Evolutionary conservation across 2,329 filamentous ascomycete species (phyloP).

Genomic region (Beauveria sp.): DNA sequence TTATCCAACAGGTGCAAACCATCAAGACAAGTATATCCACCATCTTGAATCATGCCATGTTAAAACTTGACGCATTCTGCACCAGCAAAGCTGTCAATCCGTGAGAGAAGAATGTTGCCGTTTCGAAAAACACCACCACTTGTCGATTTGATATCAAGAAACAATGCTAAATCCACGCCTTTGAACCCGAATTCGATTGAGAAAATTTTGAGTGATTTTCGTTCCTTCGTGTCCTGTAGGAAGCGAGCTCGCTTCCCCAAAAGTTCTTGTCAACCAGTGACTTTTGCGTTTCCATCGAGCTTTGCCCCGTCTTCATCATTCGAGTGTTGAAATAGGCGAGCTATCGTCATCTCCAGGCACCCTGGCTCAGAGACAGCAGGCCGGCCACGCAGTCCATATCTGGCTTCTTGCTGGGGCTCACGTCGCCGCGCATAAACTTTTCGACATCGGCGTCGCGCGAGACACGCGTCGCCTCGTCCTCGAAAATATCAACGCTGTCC

Average conservation of each 20-base stretch:
- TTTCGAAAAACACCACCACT: background rate
- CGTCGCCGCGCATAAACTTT: constrained; percentile 61
- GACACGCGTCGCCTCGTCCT: constrained; percentile 33
- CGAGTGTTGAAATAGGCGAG: background rate
- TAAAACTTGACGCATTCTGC: background rate
- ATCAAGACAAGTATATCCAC: background rate
- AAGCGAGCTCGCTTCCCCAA: background rate
- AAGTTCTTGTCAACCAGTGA: constrained; percentile 2
- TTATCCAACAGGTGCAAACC: background rate
- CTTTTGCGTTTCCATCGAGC: background rate
- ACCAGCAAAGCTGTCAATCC: background rate
- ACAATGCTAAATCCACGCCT: background rate
- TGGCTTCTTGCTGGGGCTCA: constrained; percentile 63
- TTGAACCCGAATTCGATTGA: background rate
- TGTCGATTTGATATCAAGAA: background rate
- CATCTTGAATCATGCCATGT: background rate
- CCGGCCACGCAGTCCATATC: constrained; percentile 87
- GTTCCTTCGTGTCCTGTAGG: background rate
- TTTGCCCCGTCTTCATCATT: background rate
- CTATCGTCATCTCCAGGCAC: constrained; percentile 67
- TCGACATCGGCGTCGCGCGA: constrained; percentile 53
- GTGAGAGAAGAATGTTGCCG: background rate
- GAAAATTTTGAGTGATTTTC: background rate
- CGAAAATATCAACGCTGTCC: constrained; percentile 42
- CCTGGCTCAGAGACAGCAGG: constrained; percentile 81